A percentile compares a stretch with the other conserved stretches of the same genome.
phyloP scores from a whole-genome alignment of 2,329 filamentous ascomycete genomes.

The Colletotrichum phormii region DNA sequence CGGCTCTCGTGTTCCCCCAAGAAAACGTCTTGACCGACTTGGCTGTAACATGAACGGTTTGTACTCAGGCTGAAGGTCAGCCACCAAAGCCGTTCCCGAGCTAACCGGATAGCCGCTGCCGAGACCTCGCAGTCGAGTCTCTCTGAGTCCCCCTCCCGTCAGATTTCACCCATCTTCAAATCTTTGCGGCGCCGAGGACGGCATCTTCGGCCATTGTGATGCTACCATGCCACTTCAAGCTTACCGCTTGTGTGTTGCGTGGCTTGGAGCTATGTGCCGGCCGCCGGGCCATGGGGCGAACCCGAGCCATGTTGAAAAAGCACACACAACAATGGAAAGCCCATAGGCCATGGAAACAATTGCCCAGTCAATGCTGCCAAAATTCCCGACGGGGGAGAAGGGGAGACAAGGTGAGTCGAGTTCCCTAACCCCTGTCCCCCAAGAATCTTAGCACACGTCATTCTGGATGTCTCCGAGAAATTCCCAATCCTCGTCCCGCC shows the following conservation, averaged over 20 bases:
- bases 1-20: not conserved
- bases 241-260: not conserved
- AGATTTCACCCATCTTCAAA: not conserved
- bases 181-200: not conserved
- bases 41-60: slow-evolving; percentile 23
- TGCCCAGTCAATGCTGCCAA: not conserved
- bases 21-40: slow-evolving; percentile 13
- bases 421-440: not conserved
- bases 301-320: slow-evolving; percentile 3
- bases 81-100: slow-evolving; percentile 12
- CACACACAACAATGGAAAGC: not conserved
- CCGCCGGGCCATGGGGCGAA: slow-evolving; percentile 19
- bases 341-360: not conserved
- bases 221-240: not conserved
- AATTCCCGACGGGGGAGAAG: not conserved
- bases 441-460: slow-evolving; percentile 30
- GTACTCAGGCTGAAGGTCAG: not conserved
- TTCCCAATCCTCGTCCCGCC: not conserved
- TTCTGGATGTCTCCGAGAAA: slow-evolving; percentile 13
- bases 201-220: not conserved
- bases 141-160: not conserved
- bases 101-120: slow-evolving; percentile 34
- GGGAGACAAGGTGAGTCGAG: not conserved
- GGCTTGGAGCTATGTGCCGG: not conserved
- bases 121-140: not conserved